Conservation (phyloP, 208 protist genomes). For the Leishmania lainsoni region DNA sequence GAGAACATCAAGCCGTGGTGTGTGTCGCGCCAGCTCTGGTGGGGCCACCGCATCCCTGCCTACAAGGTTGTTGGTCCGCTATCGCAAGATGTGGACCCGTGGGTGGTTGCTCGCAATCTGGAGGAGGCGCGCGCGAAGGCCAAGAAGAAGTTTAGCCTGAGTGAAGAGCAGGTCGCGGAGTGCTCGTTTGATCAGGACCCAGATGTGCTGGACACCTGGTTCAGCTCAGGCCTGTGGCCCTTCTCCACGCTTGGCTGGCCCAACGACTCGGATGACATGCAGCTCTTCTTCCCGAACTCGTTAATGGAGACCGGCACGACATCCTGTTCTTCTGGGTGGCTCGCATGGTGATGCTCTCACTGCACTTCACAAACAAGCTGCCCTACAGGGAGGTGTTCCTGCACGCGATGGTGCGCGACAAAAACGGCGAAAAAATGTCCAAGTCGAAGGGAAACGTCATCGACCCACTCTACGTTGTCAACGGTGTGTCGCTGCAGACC, state of each 20-base stretch:
- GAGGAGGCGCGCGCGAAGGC: constrained; percentile 96
- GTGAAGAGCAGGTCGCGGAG: constrained; percentile 54
- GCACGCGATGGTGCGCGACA: constrained; percentile 99
- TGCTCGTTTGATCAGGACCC: constrained; percentile 94
- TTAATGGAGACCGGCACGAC: constrained; percentile 99
- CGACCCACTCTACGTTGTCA: constrained; percentile 99
- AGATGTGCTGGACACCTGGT: constrained; percentile 99
- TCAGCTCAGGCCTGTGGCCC: constrained; percentile 99
- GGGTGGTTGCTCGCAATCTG: constrained; percentile 92
- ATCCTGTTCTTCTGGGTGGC: constrained; percentile 99
- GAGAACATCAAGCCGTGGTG: constrained; percentile 97
- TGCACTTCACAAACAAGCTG: constrained; percentile 94
- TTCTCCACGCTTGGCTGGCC: constrained; percentile 98
- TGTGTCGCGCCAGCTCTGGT: constrained; percentile 99
- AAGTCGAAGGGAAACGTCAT: constrained; percentile 99
- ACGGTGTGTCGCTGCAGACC: constrained; percentile 95
- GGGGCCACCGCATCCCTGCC: constrained; percentile 99
- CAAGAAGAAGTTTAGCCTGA: constrained; percentile 79
- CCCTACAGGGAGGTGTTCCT: constrained; percentile 98
- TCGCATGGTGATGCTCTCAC: constrained; percentile 99
- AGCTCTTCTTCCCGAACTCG: constrained; percentile 96
- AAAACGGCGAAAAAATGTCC: constrained; percentile 99
- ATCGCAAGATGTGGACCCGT: constrained; percentile 64
- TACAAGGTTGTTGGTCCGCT: constrained; percentile 88
- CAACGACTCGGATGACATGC: constrained; percentile 88